phyloP scores from a whole-genome alignment of 495 filamentous ascomycete species.

The Lophiostoma macrostomum region DNA sequence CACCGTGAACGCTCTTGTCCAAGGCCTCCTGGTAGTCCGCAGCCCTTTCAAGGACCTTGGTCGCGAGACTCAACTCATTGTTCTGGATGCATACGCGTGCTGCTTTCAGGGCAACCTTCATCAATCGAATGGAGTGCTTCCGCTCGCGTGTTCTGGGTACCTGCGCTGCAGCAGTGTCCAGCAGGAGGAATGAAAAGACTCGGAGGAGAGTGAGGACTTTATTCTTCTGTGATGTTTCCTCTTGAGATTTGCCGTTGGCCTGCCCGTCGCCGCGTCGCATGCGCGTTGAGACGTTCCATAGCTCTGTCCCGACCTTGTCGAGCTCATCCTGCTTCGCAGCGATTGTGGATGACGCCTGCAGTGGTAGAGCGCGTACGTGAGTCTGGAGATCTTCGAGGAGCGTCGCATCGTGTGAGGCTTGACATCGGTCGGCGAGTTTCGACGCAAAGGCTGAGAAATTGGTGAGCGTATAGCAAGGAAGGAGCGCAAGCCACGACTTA shows the following conservation, averaged over 20 bases:
- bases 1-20: slow-evolving; percentile 38
- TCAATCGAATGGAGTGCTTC: slow-evolving; percentile 47
- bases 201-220: slow-evolving; percentile 46
- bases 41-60: slow-evolving; percentile 60
- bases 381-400: slow-evolving; percentile 29
- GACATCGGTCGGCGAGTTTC: slow-evolving; percentile 8
- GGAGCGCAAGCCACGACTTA: slow-evolving; percentile 3
- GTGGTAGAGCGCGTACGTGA: slow-evolving; percentile 30
- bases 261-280: slow-evolving; percentile 37
- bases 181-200: slow-evolving; percentile 66
- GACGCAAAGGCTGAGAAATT: slow-evolving; percentile 24
- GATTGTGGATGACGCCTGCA: slow-evolving; percentile 15
- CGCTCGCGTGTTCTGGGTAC: slow-evolving; percentile 18
- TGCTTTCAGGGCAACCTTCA: slow-evolving; percentile 66
- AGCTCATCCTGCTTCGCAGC: slow-evolving; percentile 45
- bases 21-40: slow-evolving; percentile 61
- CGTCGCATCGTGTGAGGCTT: slow-evolving; percentile 12
- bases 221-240: not conserved
- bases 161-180: slow-evolving; percentile 53
- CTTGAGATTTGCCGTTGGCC: slow-evolving; percentile 1
- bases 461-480: not conserved
- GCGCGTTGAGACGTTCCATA: slow-evolving; percentile 69
- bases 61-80: slow-evolving; percentile 54
- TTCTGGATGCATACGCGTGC: slow-evolving; percentile 60
- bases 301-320: slow-evolving; percentile 51